These are phyloP conservation scores for Lecanosticta acicola DNA, from an alignment of 2,329 filamentous ascomycete species.

Conservation along the genomic window DNA sequence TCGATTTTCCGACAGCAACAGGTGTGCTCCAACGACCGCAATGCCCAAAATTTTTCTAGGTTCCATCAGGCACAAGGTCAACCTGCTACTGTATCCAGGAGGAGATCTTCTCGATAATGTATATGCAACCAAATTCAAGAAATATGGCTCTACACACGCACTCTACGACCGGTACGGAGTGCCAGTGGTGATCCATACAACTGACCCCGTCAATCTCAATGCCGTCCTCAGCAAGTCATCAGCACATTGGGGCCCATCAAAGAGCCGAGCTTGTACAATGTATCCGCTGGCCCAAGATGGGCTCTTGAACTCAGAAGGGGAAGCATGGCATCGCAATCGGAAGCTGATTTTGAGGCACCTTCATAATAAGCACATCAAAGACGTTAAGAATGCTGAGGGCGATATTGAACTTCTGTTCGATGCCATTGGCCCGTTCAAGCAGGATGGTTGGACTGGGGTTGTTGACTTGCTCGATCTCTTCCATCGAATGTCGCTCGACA, in stretches of 20 bases:
- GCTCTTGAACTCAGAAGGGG: slow-evolving; percentile 17
- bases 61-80: slow-evolving; percentile 17
- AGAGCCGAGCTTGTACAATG: slow-evolving; percentile 15
- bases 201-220: slow-evolving; percentile 19
- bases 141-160: slow-evolving; percentile 17
- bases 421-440: slow-evolving; percentile 10
- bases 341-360: slow-evolving; percentile 20
- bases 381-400: slow-evolving; percentile 12
- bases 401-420: slow-evolving; percentile 17
- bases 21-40: slow-evolving; percentile 7
- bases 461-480: slow-evolving; percentile 31
- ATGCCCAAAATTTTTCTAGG: slow-evolving; percentile 12
- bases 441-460: slow-evolving; percentile 21
- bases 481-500: slow-evolving; percentile 35
- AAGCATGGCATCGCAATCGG: slow-evolving; percentile 17
- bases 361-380: slow-evolving; percentile 15
- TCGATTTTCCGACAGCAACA: slow-evolving; percentile 5
- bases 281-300: slow-evolving; percentile 20
- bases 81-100: slow-evolving; percentile 11
- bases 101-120: slow-evolving; percentile 18
- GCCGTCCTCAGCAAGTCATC: slow-evolving; percentile 13
- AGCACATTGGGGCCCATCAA: slow-evolving; percentile 15
- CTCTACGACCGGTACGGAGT: slow-evolving; percentile 12
- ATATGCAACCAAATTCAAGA: slow-evolving; percentile 16
- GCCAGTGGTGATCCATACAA: slow-evolving; percentile 18